phyloP scores from a whole-genome alignment of 1,139 yeast species.

The Candida sp. region DNA sequence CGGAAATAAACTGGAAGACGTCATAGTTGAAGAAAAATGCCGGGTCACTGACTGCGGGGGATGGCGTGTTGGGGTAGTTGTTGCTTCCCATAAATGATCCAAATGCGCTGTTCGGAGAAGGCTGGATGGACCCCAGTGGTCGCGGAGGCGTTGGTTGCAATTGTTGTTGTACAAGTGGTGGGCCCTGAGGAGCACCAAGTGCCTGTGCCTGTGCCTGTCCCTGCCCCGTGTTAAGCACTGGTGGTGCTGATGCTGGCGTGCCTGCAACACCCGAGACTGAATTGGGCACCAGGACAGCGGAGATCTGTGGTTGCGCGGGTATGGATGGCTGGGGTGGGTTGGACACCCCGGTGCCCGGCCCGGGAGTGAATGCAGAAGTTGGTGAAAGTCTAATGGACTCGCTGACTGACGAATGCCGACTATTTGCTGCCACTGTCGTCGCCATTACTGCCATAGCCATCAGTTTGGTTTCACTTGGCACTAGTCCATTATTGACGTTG shows the following conservation, averaged over 20 bases:
- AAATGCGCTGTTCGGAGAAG: neutral
- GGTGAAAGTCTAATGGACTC: neutral
- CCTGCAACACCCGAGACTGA: neutral
- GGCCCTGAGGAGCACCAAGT: neutral
- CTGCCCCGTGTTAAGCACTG: neutral
- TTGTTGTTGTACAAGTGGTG: constrained; percentile 1
- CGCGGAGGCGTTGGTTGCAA: constrained; percentile 9
- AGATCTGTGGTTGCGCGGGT: too few species aligned
- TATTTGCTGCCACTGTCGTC: neutral
- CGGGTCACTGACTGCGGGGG: constrained; percentile 18
- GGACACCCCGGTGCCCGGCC: too few species aligned
- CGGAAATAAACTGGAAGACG: constrained; percentile 20
- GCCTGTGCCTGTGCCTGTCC: neutral
- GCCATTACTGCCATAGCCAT: too few species aligned
- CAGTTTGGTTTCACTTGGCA: too few species aligned
- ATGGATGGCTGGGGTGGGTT: too few species aligned
- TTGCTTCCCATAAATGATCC: neutral
- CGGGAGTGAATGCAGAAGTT: neutral
- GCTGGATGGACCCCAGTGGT: neutral
- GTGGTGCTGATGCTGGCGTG: neutral
- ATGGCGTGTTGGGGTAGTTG: constrained; percentile 7
- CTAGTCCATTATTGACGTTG: neutral
- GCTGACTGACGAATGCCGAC: neutral
- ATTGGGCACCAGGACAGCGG: too few species aligned
- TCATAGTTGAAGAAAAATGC: constrained; percentile 22